phyloP scores from a whole-genome alignment of 1,284 basidiomycete genomes.

The Ustilago esculenta region DNA sequence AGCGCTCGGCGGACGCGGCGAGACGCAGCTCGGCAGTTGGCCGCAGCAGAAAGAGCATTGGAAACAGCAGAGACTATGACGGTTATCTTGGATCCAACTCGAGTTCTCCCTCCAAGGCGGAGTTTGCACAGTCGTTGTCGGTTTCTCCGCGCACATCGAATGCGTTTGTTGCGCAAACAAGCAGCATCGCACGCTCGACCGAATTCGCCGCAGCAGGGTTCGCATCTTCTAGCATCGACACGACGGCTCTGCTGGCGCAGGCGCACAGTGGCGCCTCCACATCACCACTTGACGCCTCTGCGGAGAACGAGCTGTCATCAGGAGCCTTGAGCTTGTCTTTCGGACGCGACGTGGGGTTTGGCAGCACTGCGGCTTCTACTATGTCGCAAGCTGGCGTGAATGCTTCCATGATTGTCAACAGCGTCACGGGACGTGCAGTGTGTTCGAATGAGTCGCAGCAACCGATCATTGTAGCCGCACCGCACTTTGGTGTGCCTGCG shows the following conservation, averaged over 20 bases:
- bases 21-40: neutral
- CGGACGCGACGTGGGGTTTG: slow-evolving; percentile 3
- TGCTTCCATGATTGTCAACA: neutral
- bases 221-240: neutral
- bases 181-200: neutral
- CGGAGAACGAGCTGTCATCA: neutral
- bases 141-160: slow-evolving; percentile 11
- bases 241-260: neutral
- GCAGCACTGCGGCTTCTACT: neutral
- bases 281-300: neutral
- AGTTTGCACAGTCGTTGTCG: slow-evolving; percentile 1
- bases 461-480: slow-evolving; percentile 5
- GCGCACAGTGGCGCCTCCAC: neutral
- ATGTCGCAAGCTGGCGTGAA: neutral
- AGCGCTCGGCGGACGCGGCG: neutral
- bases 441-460: too few species aligned
- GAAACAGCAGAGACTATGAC: neutral
- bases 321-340: slow-evolving; percentile 15
- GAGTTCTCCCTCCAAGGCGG: neutral
- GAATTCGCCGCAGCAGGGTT: too few species aligned
- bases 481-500: slow-evolving; percentile 19
- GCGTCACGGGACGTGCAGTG: neutral
- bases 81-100: neutral
- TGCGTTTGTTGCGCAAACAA: neutral
- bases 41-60: slow-evolving; percentile 6